phyloP scores from a whole-genome alignment of 2,329 filamentous ascomycete species.

The Cladophialophora exuberans region DNA sequence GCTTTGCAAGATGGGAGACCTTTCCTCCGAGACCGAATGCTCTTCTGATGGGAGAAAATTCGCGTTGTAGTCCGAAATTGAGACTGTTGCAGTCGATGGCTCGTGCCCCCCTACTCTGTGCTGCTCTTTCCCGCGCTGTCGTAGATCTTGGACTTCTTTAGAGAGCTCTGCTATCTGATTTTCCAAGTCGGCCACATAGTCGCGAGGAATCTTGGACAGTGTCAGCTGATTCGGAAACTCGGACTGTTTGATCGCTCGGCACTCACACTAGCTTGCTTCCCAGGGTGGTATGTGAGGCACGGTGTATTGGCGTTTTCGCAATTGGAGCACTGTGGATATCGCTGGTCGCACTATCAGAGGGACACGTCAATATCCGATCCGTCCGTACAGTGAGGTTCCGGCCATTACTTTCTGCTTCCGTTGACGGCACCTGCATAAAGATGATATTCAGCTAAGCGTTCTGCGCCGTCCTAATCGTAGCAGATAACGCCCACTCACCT shows the following conservation, averaged over 20 bases:
- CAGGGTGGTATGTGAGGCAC: slow-evolving; percentile 34
- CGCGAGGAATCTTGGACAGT: slow-evolving; percentile 25
- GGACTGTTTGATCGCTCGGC: neutral
- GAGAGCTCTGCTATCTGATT: slow-evolving; percentile 25
- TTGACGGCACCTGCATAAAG: slow-evolving; percentile 17
- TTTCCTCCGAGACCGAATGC: slow-evolving; percentile 5
- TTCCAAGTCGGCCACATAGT: slow-evolving; percentile 35
- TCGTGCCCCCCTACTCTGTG: neutral
- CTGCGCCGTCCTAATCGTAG: neutral
- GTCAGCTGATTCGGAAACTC: slow-evolving; percentile 7
- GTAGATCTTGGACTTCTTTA: slow-evolving; percentile 27
- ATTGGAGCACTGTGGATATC: slow-evolving; percentile 34
- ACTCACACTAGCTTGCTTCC: slow-evolving; percentile 34
- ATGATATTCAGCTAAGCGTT: slow-evolving; percentile 1
- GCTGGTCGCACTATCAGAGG: slow-evolving; percentile 32
- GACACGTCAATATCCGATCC: neutral
- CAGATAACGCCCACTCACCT: no score
- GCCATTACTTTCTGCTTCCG: slow-evolving; percentile 22
- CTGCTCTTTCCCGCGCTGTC: slow-evolving; percentile 5
- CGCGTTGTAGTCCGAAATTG: slow-evolving; percentile 1
- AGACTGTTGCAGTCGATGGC: slow-evolving; percentile 1
- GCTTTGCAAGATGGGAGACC: slow-evolving; percentile 5
- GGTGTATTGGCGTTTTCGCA: slow-evolving; percentile 27
- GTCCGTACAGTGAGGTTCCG: neutral
- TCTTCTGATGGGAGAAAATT: neutral